Base-by-base conservation (phyloP, 257 asterid species). In the Forsythia suspensa region DNA sequence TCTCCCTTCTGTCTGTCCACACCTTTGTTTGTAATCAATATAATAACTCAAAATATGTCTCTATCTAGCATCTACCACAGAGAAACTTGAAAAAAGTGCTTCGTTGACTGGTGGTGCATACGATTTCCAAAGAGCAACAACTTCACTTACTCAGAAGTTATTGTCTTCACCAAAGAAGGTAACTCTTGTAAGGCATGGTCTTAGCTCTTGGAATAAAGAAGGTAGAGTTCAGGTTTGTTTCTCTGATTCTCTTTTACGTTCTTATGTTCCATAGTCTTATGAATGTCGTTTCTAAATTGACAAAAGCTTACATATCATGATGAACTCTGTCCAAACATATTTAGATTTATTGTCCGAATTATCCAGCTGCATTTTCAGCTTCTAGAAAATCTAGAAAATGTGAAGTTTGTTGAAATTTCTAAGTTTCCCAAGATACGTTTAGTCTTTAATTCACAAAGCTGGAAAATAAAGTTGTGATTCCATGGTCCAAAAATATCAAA, bases 181-280 rank as follows among this genome's bases (percentile, higher is more conserved):
- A 37, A 92, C 97, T 34, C 80, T 92, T 48, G 87, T 92, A 55
- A 82, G 96, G 9, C 96, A 90, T 79, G 97, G 97, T 52, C 92
- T 84, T 69, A 92, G 97, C 88, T 75, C 97, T 78, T 92, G 97
- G 97, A 92, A 92, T 76, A 80, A 83, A 72, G 97, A 92, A 89
- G 82, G 94, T 80, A 85, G 96, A 86, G 87, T 90, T 83, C 96
- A 90, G 97, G 96, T 89, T 80, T 79, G 88, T 84, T 68, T 76
- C 48, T 70, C 77, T 34, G 46, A 71, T 80, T 74, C 71, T 43
- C 38, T 77, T 38, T 51, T 43, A 57, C 16, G 20, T 75, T 57
- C 41, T 44, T 40, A n/a, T 61, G 24, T 13, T 42, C 21, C 71
- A 5, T 38, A 57, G 11, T 16, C 34, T 57, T 57, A 2, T 57